Base-by-base conservation (phyloP, 306 rosid species). In the Rubus parviflorus region DNA sequence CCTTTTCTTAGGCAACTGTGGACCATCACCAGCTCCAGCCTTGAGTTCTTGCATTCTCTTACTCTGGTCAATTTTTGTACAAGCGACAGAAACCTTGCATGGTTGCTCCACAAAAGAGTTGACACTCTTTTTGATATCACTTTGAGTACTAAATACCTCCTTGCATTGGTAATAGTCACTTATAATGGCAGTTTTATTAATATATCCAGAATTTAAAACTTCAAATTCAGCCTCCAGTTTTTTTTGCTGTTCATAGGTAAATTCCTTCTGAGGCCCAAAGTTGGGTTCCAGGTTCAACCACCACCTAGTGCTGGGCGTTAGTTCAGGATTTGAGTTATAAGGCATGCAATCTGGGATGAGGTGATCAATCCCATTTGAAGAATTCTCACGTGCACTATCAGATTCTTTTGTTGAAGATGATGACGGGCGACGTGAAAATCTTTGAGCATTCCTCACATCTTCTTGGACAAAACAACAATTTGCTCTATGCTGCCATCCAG, bases 251-350 rank as follows among this genome's bases (percentile, higher is more conserved):
- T 84, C 84, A 65, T 52, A 38, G 22, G 86, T 81, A 73, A 83
- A 87, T 79, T 83, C 82, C 56, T 81, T 79, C 47, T 75, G 84
- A 8, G 67, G 85, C 43, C 85, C 89, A 72, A 81, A 11, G 65
- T 85, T 80, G 48, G 88, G 85, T 79, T 88, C 87, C 86, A 78
- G 83, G 87, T 89, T 88, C 75, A 90, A 85, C 92, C 93, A 87
- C 96, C 95, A 91, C 72, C 85, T 83, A 81, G 79, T 84, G 67
- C 72, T 84, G 53, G 83, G 71, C 73, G 79, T 72, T 49, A 70
- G 62, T 45, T 81, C 81, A 35, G 81, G 76, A 74, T 48, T 81
- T 41, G 80, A 79, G 70, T 52, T 75, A 63, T 57, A 60, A 11
- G 72, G 68, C 22, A 38, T 47, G 47, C 77, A 14, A 47, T 63